phyloP scores from a whole-genome alignment of 2,329 filamentous ascomycete genomes.

The Pezicula carpinea region DNA sequence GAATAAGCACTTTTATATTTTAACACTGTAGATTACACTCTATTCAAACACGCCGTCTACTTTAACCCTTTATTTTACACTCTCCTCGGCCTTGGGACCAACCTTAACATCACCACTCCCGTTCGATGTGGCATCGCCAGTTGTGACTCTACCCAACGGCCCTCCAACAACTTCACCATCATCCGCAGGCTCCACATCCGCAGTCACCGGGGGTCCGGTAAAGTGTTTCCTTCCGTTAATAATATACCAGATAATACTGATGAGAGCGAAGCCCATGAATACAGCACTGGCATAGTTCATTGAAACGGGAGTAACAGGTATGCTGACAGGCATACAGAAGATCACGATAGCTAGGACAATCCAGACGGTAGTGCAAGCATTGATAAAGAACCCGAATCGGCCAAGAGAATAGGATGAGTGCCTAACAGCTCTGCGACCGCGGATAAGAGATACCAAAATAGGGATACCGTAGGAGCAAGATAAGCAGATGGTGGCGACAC shows the following conservation, averaged over 20 bases:
- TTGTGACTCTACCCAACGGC: conserved; percentile 14
- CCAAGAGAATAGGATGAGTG: conserved; percentile 66
- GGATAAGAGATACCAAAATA: conserved; percentile 65
- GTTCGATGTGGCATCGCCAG: conserved; percentile 7
- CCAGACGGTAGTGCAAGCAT: conserved; percentile 64
- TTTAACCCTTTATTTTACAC: no score
- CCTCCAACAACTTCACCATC: conserved; percentile 19
- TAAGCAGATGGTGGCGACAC: conserved; percentile 74
- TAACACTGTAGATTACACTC: no score
- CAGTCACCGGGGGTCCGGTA: conserved; percentile 44
- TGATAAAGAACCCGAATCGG: conserved; percentile 63
- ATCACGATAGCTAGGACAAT: conserved; percentile 65
- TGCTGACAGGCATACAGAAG: conserved; percentile 69
- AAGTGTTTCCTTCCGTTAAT: conserved; percentile 59
- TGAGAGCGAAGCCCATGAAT: conserved; percentile 56
- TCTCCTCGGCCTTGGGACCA: background rate
- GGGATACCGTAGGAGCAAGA: conserved; percentile 72
- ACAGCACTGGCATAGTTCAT: conserved; percentile 68
- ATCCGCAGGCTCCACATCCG: conserved; percentile 19
- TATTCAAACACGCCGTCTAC: no score
- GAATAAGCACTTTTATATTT: no score
- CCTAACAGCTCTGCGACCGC: conserved; percentile 60
- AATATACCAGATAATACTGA: conserved; percentile 61
- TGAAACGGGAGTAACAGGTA: conserved; percentile 48
- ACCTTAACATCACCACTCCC: conserved; percentile 2